These are phyloP conservation scores for Vitis labrusca DNA, from an alignment of 164 flowering plant species.

Conservation along the genomic window DNA sequence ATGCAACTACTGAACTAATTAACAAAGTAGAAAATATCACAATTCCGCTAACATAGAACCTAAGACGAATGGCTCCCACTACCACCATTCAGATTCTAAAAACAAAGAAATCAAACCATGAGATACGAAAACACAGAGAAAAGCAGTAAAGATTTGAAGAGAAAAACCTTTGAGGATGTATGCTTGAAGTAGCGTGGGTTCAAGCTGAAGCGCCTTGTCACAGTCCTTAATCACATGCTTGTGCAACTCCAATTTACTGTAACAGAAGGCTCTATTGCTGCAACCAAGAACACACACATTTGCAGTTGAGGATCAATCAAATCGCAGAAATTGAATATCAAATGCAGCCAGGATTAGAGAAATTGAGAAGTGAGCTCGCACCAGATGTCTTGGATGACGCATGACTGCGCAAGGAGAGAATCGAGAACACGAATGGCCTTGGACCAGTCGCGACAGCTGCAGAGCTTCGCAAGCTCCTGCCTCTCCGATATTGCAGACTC, in stretches of 20 bases:
- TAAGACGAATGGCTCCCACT: too few species aligned
- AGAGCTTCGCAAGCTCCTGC: slow-evolving; percentile 68
- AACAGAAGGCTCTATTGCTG: slow-evolving; percentile 97
- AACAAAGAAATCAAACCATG: background rate
- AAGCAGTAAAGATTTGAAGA: background rate
- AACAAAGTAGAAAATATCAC: too few species aligned
- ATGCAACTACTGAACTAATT: too few species aligned
- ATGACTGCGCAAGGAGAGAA: slow-evolving; percentile 73
- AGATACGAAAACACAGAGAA: background rate
- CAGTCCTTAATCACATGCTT: slow-evolving; percentile 95
- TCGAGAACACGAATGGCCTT: slow-evolving; percentile 96
- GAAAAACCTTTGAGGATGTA: slow-evolving; percentile 82
- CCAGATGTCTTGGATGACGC: slow-evolving; percentile 84
- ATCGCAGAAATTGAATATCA: background rate
- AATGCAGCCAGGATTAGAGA: background rate
- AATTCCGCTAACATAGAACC: too few species aligned
- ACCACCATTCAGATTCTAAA: background rate
- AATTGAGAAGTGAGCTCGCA: slow-evolving; percentile 11
- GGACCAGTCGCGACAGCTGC: slow-evolving; percentile 83
- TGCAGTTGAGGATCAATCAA: background rate
- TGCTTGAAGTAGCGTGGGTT: slow-evolving; percentile 71
- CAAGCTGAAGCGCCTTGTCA: slow-evolving; percentile 80
- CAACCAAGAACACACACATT: slow-evolving; percentile 5
- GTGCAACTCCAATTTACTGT: slow-evolving; percentile 91
- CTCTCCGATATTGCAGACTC: slow-evolving; percentile 54